Evolutionary conservation across 2,329 filamentous ascomycete species (phyloP), one percentile per base, ranked within the genome.

Genomic region (Pyricularia sp.): DNA sequence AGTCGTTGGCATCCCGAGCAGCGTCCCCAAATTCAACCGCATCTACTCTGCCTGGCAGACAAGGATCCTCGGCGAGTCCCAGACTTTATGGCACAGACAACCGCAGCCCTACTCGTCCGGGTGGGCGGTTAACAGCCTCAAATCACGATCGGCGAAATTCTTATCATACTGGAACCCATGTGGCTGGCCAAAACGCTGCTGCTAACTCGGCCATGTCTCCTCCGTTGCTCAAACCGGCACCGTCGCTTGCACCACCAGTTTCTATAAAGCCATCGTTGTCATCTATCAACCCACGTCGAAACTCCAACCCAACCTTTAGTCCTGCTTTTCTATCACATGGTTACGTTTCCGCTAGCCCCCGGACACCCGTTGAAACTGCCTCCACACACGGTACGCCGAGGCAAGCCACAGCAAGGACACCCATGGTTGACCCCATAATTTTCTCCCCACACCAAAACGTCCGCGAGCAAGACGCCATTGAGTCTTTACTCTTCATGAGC

Each of bases 401-500:
- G 30, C 77, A 73, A n/a, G 26, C 62, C 22, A 44, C 31, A 16
- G n/a, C 49, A 66, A 73, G 73, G 16, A 75, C 75, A 26, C 76
- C 76, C 61, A 76, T 74, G 63, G 73, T 75, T 24, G 81, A 84
- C 64, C 79, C 83, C 8, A 83, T 87, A 19, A 76, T 89, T 4
- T 86, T 86, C 67, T 89, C 88, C 33, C 87, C 87, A 0, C 87
- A 87, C 65, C 87, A 90, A 68, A 86, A 85, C 26, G 78, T 84
- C 9, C 84, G 89, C 63, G 90, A 94, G 72, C 89, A 92, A 71
- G 90, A 93, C 70, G 90, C 90, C 6, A 86, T 93, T 61, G 90
- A 93, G 72, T 88, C 89, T 0, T 76, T 94, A 28, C 78, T 93
- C 30, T 92, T 93, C 71, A 89, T 94, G 85, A 91, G 89, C 71